phyloP scores from a whole-genome alignment of 75 land plant species.

The Chamaecyparis obtusa region DNA sequence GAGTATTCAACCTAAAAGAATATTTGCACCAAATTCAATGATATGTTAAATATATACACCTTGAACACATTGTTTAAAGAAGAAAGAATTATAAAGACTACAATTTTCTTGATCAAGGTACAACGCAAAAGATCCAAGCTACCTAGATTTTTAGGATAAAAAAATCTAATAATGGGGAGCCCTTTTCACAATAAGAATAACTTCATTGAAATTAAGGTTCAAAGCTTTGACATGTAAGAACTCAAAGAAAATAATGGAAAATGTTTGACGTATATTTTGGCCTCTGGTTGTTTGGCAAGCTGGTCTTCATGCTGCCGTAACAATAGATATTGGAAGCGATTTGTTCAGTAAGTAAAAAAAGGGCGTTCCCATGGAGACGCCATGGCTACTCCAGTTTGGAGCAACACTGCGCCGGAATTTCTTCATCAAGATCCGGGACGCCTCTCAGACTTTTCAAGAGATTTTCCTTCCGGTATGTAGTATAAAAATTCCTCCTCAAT shows the following conservation, averaged over 20 bases:
- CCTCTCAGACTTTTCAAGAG: constrained; percentile 26
- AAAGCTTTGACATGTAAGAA: background rate
- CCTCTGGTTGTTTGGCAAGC: background rate
- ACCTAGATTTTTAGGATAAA: too few species aligned
- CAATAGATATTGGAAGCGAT: background rate
- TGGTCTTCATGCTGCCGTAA: background rate
- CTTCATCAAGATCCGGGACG: constrained; percentile 30
- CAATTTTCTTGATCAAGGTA: too few species aligned
- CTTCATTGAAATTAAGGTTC: background rate
- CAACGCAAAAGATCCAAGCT: too few species aligned
- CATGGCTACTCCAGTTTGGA: constrained; percentile 23
- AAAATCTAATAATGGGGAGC: too few species aligned
- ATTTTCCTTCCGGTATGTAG: constrained; percentile 25
- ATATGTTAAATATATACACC: too few species aligned
- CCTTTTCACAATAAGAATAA: too few species aligned
- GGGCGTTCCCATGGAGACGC: constrained; percentile 17
- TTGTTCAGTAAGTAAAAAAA: background rate
- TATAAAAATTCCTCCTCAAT: background rate
- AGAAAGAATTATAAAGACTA: too few species aligned
- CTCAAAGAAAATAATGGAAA: background rate
- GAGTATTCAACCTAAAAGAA: too few species aligned
- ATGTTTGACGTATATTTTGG: background rate
- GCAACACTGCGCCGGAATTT: constrained; percentile 33
- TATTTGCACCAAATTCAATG: too few species aligned
- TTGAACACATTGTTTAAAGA: too few species aligned